A percentile compares a stretch with the other conserved stretches of the same genome.
phyloP scores from a whole-genome alignment of 495 filamentous ascomycete species.

The Hypoxylon intermedium region DNA sequence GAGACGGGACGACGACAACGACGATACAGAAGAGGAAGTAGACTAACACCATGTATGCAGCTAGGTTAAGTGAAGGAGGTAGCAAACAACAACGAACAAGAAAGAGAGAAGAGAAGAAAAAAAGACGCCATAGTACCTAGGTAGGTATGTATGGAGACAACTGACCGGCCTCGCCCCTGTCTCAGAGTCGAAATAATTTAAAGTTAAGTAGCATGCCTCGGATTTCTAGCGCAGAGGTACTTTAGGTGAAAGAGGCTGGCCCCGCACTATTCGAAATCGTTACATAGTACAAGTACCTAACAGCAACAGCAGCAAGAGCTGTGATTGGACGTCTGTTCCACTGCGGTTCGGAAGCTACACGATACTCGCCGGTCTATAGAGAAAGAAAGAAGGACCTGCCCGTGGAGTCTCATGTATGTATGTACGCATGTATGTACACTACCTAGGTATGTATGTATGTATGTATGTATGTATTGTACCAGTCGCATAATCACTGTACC shows the following conservation, averaged over 20 bases:
- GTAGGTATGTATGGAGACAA: conserved; percentile 4
- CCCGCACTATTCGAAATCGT: conserved; percentile 30
- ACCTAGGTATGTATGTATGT: too few species aligned
- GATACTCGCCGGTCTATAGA: conserved; percentile 28
- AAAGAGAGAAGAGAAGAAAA: neutral
- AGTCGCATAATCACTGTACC: conserved; percentile 25
- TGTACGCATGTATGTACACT: too few species aligned
- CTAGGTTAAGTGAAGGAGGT: too few species aligned
- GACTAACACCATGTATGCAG: too few species aligned
- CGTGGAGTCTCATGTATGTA: neutral
- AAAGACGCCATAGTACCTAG: neutral
- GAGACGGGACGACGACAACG: neutral
- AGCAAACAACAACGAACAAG: conserved; percentile 20
- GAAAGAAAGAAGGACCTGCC: neutral
- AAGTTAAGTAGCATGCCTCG: conserved; percentile 13
- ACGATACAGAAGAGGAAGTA: neutral
- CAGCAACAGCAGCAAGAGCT: conserved; percentile 12
- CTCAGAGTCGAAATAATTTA: conserved; percentile 1
- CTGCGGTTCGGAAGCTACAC: conserved; percentile 33
- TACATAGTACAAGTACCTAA: conserved; percentile 37
- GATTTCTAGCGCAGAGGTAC: conserved; percentile 14
- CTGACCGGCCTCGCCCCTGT: conserved; percentile 22
- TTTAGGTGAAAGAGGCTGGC: conserved; percentile 18
- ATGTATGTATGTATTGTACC: conserved; percentile 2
- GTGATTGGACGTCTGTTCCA: conserved; percentile 34